Base-by-base conservation (phyloP, 139 green algal species). In the Volvox africanus region DNA sequence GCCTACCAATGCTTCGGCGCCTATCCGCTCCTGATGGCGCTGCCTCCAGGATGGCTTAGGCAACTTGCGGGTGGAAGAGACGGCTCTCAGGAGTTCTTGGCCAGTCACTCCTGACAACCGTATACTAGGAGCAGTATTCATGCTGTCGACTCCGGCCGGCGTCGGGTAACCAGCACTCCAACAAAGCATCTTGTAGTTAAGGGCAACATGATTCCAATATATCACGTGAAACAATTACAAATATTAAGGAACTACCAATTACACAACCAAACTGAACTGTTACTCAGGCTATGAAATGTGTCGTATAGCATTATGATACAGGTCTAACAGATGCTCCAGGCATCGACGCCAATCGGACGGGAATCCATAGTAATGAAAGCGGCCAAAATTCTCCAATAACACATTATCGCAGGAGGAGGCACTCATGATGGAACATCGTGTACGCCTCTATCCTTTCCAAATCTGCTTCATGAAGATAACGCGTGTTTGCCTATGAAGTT, bases 71-170 rank as follows among this genome's bases (percentile, higher is more conserved):
- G 22, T 21, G 78, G 78, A 84, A 17, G 78, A 84, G 78, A 65
- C 36, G 21, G 36, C 36, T 19, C 78, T 22, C 24, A 37, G 22
- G 14, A 84, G 36, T 44, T 84, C 37, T 18, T 68, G 78, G 22
- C 37, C 37, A 3, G 19, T 12, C 21, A 68, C 21, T 32, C 37
- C 78, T 84, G 36, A 22, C 78, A 65, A 35, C 78, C 78, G 35
- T 24, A 84, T 84, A 33, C 78, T 84, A 37, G 36, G 21, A 33
- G 12, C 18, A 35, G 78, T 84, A 32, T 84, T 65, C 78, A 84
- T 84, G 37, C 78, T 84, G 17, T 26, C 1, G 26, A 84, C 30
- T 17, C 36, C 16, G 11, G 78, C 36, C 18, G 78, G 78, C 78
- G 18, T 32, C 16, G 20, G 11, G 78, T 55, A 24, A 81, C n/a